phyloP scores from a whole-genome alignment of 2,329 filamentous ascomycete species.

The Magnaporthiopsis poae region DNA sequence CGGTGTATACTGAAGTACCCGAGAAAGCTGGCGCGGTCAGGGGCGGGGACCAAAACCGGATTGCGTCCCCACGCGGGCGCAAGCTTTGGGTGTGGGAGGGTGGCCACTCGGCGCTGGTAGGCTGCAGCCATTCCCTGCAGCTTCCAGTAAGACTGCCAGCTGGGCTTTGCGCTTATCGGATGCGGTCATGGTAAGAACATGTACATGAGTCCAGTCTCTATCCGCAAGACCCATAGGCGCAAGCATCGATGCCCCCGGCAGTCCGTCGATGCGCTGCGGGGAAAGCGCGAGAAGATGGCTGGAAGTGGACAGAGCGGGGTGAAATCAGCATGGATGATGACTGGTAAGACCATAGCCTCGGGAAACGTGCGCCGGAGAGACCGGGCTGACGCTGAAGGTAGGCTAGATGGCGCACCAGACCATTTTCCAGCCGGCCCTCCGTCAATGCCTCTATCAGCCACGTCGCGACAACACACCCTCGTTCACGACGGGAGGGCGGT shows the following conservation, averaged over 20 bases:
- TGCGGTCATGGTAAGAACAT: not conserved
- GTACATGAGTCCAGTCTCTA: not conserved
- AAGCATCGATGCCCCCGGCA: not conserved
- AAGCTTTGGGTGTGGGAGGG: not conserved
- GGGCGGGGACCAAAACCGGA: not conserved
- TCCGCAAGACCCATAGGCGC: not conserved
- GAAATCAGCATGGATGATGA: not conserved
- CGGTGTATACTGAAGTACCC: not conserved
- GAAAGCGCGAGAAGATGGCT: not conserved
- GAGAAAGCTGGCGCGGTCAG: not conserved
- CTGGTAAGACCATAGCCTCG: not conserved
- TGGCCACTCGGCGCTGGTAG: not conserved
- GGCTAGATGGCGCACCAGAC: no score
- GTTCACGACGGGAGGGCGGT: not conserved
- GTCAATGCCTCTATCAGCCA: not conserved
- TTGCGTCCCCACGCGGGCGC: not conserved
- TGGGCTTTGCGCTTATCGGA: not conserved
- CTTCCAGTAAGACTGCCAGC: not conserved
- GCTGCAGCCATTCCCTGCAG: not conserved
- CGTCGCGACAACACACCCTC: not conserved
- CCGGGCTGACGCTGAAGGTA: not conserved
- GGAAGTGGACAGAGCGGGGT: not conserved
- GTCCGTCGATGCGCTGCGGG: not conserved
- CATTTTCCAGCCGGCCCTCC: no score
- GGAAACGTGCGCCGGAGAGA: not conserved